phyloP scores from a whole-genome alignment of 2,329 filamentous ascomycete species.

The Zasmidium angulare region DNA sequence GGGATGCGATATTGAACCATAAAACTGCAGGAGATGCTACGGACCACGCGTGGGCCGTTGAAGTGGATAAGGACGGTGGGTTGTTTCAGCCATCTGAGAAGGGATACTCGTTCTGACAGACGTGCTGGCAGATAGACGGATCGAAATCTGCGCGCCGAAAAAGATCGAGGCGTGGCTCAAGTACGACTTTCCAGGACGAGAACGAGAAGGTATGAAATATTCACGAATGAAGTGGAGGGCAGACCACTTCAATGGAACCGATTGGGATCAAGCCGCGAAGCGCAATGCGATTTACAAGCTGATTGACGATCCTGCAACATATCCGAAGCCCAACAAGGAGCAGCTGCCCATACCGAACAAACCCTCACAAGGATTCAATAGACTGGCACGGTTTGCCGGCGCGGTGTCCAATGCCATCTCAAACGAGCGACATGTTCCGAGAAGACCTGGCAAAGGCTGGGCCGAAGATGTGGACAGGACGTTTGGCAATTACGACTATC shows the following conservation, averaged over 20 bases:
- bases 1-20: slow-evolving; percentile 72
- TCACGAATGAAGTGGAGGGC: slow-evolving; percentile 64
- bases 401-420: slow-evolving; percentile 15
- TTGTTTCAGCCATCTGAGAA: background rate
- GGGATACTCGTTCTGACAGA: background rate
- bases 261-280: slow-evolving; percentile 60
- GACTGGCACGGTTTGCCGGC: slow-evolving; percentile 25
- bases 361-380: slow-evolving; percentile 19
- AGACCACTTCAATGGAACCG: slow-evolving; percentile 67
- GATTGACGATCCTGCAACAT: slow-evolving; percentile 42
- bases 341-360: slow-evolving; percentile 19
- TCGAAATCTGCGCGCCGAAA: slow-evolving; percentile 54
- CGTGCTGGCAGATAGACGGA: slow-evolving; percentile 38
- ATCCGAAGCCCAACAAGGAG: slow-evolving; percentile 26
- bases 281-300: slow-evolving; percentile 67
- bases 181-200: slow-evolving; percentile 63
- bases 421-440: slow-evolving; percentile 1
- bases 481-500: slow-evolving; percentile 66
- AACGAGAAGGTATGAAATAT: slow-evolving; percentile 51
- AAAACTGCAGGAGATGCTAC: slow-evolving; percentile 67
- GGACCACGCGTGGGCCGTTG: slow-evolving; percentile 62
- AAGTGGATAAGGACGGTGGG: slow-evolving; percentile 55
- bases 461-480: slow-evolving; percentile 60
- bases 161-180: slow-evolving; percentile 69
- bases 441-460: slow-evolving; percentile 59